Evolutionary conservation across 345 rosid species (phyloP), one percentile per base, ranked within the genome.

Genomic region (Salix viminalis): DNA sequence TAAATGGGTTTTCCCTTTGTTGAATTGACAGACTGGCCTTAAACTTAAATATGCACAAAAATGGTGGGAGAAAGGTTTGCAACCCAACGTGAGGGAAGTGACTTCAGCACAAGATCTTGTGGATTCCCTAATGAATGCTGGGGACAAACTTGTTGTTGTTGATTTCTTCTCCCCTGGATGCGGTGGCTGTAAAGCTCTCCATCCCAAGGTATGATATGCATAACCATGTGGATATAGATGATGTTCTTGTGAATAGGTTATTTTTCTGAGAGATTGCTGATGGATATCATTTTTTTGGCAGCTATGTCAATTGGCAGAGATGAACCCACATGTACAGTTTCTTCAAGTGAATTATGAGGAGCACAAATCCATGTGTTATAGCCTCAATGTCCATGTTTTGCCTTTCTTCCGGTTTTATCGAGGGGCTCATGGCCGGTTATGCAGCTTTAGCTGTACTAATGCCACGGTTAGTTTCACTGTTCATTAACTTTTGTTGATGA

Each of bases 141-240:
- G 97, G 60, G 99, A 96, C 81, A 86, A 92, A 76, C 95, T 96
- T 58, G 91, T 93, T 6, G 77, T 96, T 5, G 88, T 96, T 67
- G 97, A 88, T 84, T 96, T 96, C 91, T 93, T 91, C 87, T 96
- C 99, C 2, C 99, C 98, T 50, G 97, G 98, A 6, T 96, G 99
- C 48, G 96, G 99, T 21, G 98, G 99, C 76, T 96, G 99, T 86
- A 96, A 83, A 82, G 90, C 97, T 83, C 96, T 96, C 66, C 99
- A 96, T 84, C 97, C 98, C 39, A 96, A 96, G 94, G 97, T 92
- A 84, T 76, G 64, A 71, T 34, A 7, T 41, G 3, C 52, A 37
- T 16, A 10, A 4, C 67, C 21, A 23, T 41, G n/a, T 68, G 30
- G 65, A 26, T 12, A 14, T 16, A 68, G 7, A 34, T 9, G 5